A percentile compares a stretch with the other conserved stretches of the same genome.
Evolutionary conservation across 306 rosid genomes (phyloP).

Genomic region (Cucurbita ficifolia): DNA sequence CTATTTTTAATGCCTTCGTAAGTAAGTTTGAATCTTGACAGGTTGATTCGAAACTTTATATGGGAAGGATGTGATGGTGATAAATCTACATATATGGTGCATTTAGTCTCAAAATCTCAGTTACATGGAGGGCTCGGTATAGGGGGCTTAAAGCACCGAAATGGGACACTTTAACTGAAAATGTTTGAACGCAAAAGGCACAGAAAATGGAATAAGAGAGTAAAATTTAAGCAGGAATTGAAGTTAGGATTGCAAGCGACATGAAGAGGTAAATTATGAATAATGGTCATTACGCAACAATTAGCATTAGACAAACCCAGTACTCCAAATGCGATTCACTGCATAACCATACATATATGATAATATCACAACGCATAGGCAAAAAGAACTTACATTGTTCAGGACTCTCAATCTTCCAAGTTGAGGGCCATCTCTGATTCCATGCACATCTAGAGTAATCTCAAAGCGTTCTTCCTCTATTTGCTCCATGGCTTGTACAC

Average conservation of each 20-base stretch:
- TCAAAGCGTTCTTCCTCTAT: conserved; percentile 63
- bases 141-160: too few relatives aligned
- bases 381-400: conserved; percentile 40
- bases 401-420: conserved; percentile 62
- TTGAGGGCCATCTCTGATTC: conserved; percentile 69
- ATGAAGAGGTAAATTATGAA: neutral
- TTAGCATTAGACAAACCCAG: neutral
- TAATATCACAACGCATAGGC: neutral
- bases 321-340: neutral
- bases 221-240: neutral
- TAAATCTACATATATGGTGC: too few relatives aligned
- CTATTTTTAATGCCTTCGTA: too few relatives aligned
- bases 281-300: neutral
- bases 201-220: neutral
- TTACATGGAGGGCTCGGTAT: too few relatives aligned
- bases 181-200: neutral
- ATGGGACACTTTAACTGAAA: too few relatives aligned
- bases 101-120: too few relatives aligned
- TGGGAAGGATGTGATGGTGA: too few relatives aligned
- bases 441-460: conserved; percentile 51
- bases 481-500: conserved; percentile 41
- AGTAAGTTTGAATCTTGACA: too few relatives aligned
- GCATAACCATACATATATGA: neutral
- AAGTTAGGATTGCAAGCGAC: neutral
- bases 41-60: too few relatives aligned